phyloP scores from a whole-genome alignment of 2,329 filamentous ascomycete genomes.

The Neopestalotiopsis sp. region DNA sequence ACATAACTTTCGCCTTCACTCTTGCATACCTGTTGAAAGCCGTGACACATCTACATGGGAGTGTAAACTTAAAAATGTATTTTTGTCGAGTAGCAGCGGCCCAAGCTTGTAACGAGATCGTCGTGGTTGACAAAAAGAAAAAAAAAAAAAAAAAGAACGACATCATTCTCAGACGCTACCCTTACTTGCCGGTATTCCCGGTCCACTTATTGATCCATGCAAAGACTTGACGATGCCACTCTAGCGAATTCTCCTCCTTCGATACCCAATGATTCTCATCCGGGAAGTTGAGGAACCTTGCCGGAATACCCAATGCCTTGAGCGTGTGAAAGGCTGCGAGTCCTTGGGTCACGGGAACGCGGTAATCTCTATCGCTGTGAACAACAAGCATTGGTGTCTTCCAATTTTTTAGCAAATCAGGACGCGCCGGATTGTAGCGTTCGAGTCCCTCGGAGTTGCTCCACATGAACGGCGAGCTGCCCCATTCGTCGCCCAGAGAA shows the following conservation, averaged over 20 bases:
- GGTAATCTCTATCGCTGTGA: slow-evolving; percentile 73
- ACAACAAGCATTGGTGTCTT: slow-evolving; percentile 72
- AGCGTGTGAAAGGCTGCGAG: slow-evolving; percentile 32
- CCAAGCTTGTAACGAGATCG: no score
- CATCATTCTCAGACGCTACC: background rate
- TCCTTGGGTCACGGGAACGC: slow-evolving; percentile 47
- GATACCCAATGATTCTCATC: slow-evolving; percentile 26
- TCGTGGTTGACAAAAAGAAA: no score
- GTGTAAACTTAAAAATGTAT: no score
- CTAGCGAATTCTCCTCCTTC: slow-evolving; percentile 25
- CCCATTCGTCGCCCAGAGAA: slow-evolving; percentile 41
- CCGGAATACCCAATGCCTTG: slow-evolving; percentile 23
- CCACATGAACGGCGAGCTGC: slow-evolving; percentile 50
- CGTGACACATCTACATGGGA: no score
- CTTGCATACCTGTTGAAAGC: no score
- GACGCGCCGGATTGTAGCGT: slow-evolving; percentile 54
- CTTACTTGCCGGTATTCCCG: background rate
- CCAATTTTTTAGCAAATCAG: slow-evolving; percentile 59
- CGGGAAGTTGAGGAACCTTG: slow-evolving; percentile 28
- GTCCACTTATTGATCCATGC: slow-evolving; percentile 27
- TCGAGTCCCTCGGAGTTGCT: slow-evolving; percentile 50
- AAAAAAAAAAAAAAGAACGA: no score
- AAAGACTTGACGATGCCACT: slow-evolving; percentile 28
- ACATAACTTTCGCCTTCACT: no score
- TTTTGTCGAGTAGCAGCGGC: no score